These are phyloP conservation scores for Blastobotrys raffinosifermentans DNA, from an alignment of 1,139 yeast genomes.

Conservation along the genomic window DNA sequence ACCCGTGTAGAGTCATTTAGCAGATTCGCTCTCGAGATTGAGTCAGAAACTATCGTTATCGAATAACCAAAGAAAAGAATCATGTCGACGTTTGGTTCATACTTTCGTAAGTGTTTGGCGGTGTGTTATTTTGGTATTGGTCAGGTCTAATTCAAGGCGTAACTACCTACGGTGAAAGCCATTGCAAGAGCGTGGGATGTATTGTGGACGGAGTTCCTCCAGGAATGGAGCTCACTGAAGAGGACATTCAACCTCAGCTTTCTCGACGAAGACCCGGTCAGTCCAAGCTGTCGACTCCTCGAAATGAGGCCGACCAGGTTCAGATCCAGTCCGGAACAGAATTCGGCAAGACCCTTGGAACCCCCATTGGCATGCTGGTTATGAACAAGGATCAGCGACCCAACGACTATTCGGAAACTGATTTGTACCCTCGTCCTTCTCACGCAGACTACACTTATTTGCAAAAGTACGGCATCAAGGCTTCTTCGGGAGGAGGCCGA, in stretches of 20 bases:
- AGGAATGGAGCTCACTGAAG: conserved; percentile 76
- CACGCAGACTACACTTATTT: conserved; percentile 96
- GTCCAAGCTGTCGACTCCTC: conserved; percentile 82
- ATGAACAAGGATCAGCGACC: conserved; percentile 95
- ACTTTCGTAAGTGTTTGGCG: conserved; percentile 37
- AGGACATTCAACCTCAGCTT: conserved; percentile 89
- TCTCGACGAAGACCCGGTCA: conserved; percentile 98
- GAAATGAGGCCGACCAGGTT: conserved; percentile 91
- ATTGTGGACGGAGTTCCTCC: conserved; percentile 99
- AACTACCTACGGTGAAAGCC: conserved; percentile 97
- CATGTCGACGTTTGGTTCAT: conserved; percentile 62
- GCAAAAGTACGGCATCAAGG: conserved; percentile 84
- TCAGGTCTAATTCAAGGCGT: conserved; percentile 39
- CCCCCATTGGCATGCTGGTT: conserved; percentile 93
- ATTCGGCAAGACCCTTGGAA: conserved; percentile 82
- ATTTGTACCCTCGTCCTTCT: conserved; percentile 92
- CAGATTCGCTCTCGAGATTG: no score
- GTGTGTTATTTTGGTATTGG: neutral
- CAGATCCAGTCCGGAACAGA: conserved; percentile 95
- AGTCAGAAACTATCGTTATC: no score
- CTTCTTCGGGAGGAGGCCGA: conserved; percentile 96
- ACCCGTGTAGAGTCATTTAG: no score
- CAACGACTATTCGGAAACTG: conserved; percentile 90
- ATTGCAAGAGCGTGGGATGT: conserved; percentile 97
- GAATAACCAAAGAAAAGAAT: no score